Conservation (phyloP, 2,329 filamentous ascomycete genomes). For the Monilinia fructigena region DNA sequence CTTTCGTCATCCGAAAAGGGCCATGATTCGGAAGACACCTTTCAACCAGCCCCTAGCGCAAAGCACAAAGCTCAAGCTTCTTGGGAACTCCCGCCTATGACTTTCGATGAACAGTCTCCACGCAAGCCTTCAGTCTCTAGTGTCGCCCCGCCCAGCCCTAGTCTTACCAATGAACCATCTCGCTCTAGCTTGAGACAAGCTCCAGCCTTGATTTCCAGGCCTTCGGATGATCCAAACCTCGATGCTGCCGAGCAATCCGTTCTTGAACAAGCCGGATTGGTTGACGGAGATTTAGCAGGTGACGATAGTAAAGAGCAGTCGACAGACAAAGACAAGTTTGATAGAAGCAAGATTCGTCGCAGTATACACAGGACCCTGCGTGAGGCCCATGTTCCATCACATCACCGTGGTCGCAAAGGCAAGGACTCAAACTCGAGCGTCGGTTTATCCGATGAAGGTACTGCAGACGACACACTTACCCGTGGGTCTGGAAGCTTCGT, state of each 20-base stretch:
- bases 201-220: slow-evolving; percentile 33
- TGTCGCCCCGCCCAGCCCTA: slow-evolving; percentile 39
- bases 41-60: slow-evolving; percentile 50
- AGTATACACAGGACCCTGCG: slow-evolving; percentile 88
- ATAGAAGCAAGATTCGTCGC: slow-evolving; percentile 61
- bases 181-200: slow-evolving; percentile 40
- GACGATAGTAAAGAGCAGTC: slow-evolving; percentile 38
- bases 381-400: slow-evolving; percentile 66
- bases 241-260: slow-evolving; percentile 68
- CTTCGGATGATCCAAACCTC: slow-evolving; percentile 28
- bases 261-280: slow-evolving; percentile 64
- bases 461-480: slow-evolving; percentile 66
- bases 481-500: slow-evolving; percentile 88
- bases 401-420: slow-evolving; percentile 72
- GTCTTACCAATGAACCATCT: slow-evolving; percentile 39
- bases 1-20: slow-evolving; percentile 39
- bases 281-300: slow-evolving; percentile 49
- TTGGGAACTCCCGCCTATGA: slow-evolving; percentile 46
- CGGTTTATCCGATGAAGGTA: slow-evolving; percentile 47
- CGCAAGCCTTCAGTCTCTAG: slow-evolving; percentile 49
- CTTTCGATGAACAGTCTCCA: slow-evolving; percentile 40
- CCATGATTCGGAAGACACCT: slow-evolving; percentile 47
- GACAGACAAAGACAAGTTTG: slow-evolving; percentile 39
- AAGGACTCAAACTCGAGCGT: slow-evolving; percentile 66
- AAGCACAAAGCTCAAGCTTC: slow-evolving; percentile 45